A percentile compares a stretch with the other conserved stretches of the same genome.
phyloP scores from a whole-genome alignment of 176 grass and related monocot genomes.

The Saccharum officinarum region DNA sequence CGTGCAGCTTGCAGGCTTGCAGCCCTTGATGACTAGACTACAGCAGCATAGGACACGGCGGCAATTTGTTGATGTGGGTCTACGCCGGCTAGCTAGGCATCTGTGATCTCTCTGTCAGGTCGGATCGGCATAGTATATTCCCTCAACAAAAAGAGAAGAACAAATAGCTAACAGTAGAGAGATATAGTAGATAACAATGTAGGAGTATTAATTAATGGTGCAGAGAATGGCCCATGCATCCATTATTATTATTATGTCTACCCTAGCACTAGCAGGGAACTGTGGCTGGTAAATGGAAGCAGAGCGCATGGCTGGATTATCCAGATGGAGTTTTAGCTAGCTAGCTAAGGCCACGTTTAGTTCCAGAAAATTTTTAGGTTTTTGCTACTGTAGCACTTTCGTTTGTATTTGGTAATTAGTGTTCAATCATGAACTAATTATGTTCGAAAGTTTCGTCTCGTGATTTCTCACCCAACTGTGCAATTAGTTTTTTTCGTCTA shows the following conservation, averaged over 20 bases:
- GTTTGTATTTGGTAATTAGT: no score
- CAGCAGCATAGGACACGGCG: background rate
- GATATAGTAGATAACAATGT: background rate
- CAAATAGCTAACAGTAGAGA: background rate
- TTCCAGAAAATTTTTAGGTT: no score
- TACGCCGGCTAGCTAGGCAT: background rate
- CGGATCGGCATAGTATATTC: background rate
- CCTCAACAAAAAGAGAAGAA: conserved; percentile 27
- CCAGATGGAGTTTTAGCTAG: no score
- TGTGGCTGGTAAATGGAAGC: background rate
- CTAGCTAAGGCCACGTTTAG: no score
- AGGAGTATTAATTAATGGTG: background rate
- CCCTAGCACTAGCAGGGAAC: background rate
- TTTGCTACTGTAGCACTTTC: no score
- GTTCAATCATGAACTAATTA: no score
- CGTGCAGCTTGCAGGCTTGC: no score
- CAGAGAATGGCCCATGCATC: background rate
- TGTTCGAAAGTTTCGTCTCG: no score
- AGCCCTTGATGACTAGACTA: background rate
- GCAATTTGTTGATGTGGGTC: background rate
- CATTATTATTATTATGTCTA: background rate
- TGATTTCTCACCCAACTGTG: no score
- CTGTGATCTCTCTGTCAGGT: background rate
- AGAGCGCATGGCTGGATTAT: background rate
- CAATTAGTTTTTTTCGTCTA: no score